Percentiles rank a stretch among this genome's conserved stretches.
Evolutionary conservation across 129 eudicot species (phyloP).

Genomic region (Deinandra increscens): DNA sequence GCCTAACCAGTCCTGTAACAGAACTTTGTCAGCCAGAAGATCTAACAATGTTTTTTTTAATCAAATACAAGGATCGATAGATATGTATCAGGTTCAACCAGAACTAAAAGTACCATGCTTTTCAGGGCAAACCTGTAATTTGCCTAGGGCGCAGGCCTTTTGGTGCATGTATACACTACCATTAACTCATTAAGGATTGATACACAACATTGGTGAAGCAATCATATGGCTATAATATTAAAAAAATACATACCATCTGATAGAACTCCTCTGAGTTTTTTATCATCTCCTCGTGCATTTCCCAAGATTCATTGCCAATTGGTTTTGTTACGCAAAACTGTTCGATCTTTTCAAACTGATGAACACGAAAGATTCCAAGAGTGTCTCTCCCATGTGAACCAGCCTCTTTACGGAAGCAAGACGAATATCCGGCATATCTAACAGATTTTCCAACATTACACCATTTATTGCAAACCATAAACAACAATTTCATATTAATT

Average conservation of each 20-base stretch:
- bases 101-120: background rate
- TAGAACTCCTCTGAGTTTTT: constrained; percentile 90
- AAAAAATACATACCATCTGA: constrained; percentile 49
- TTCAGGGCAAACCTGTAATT: background rate
- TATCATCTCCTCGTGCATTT: constrained; percentile 91
- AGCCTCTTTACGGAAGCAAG: constrained; percentile 98
- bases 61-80: background rate
- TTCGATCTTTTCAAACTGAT: constrained; percentile 94
- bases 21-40: background rate
- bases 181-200: too few species aligned
- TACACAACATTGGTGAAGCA: too few species aligned
- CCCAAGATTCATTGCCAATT: constrained; percentile 77
- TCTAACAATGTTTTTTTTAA: background rate
- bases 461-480: background rate
- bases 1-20: background rate
- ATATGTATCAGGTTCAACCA: background rate
- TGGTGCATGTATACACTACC: background rate
- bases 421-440: constrained; percentile 95
- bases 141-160: too few species aligned
- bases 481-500: too few species aligned
- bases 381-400: constrained; percentile 98
- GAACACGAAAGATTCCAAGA: constrained; percentile 94
- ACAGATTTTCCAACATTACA: constrained; percentile 1
- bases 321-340: constrained; percentile 90
- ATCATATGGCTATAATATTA: too few species aligned